Conservation (phyloP, 2,329 filamentous ascomycete species). For the Allantophomopsis cytisporea region DNA sequence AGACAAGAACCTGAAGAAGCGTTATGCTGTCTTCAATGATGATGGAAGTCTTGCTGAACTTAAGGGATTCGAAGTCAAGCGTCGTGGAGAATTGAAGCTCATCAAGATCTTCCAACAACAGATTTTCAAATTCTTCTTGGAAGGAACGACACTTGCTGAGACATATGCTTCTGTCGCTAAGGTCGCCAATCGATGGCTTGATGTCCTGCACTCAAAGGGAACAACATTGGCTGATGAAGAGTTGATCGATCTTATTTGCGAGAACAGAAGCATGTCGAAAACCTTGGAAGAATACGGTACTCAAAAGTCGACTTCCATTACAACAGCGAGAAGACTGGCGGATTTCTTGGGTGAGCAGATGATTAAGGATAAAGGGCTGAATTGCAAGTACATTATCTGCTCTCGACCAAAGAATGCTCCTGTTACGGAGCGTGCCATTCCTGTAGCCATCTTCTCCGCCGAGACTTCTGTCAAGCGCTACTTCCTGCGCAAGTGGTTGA, state of each 20-base stretch:
- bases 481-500: constrained; percentile 91
- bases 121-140: constrained; percentile 98
- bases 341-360: constrained; percentile 97
- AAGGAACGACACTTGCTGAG: constrained; percentile 74
- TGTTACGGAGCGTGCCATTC: constrained; percentile 87
- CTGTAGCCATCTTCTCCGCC: constrained; percentile 93
- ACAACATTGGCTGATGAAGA: constrained; percentile 89
- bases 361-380: constrained; percentile 97
- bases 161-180: constrained; percentile 88
- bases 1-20: constrained; percentile 98
- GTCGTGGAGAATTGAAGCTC: constrained; percentile 92
- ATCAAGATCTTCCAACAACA: constrained; percentile 99
- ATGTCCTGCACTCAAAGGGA: constrained; percentile 83
- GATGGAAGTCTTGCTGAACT: constrained; percentile 90
- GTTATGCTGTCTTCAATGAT: constrained; percentile 97
- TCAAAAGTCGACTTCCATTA: constrained; percentile 99
- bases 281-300: constrained; percentile 89
- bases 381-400: constrained; percentile 99
- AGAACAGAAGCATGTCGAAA: constrained; percentile 97
- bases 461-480: constrained; percentile 77
- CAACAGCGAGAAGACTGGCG: constrained; percentile 83
- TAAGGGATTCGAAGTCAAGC: constrained; percentile 96
- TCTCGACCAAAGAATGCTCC: constrained; percentile 74
- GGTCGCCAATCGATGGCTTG: constrained; percentile 91
- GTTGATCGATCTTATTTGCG: constrained; percentile 97